A percentile compares a stretch with the other conserved stretches of the same genome.
These are phyloP conservation scores for Apiospora sp. DNA, from an alignment of 2,329 filamentous ascomycete species.

Conservation along the genomic window DNA sequence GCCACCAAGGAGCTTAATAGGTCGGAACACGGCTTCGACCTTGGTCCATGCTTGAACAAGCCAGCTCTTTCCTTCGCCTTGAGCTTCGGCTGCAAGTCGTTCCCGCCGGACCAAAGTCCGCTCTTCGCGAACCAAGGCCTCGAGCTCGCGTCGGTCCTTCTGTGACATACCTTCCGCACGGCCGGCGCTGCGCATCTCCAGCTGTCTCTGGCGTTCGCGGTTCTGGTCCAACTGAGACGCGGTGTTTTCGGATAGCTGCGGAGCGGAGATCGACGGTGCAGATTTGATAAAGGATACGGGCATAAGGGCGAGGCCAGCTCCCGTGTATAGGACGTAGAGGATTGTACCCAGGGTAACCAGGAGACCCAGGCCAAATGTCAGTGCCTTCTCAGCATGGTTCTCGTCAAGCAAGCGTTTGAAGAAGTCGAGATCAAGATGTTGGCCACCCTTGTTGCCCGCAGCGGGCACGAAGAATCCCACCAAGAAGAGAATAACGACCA, in stretches of 20 bases:
- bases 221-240: constrained; percentile 85
- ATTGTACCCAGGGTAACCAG: constrained; percentile 86
- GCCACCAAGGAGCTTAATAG: constrained; percentile 87
- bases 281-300: constrained; percentile 93
- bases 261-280: constrained; percentile 84
- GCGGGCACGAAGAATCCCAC: constrained; percentile 94
- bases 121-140: constrained; percentile 87
- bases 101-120: constrained; percentile 90
- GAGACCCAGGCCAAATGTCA: constrained; percentile 90
- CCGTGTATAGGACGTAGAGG: constrained; percentile 89
- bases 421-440: constrained; percentile 85
- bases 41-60: constrained; percentile 82
- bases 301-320: constrained; percentile 85
- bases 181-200: constrained; percentile 85
- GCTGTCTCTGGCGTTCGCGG: constrained; percentile 87
- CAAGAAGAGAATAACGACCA: constrained; percentile 85
- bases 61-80: constrained; percentile 77
- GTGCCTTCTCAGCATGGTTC: constrained; percentile 90
- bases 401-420: constrained; percentile 85
- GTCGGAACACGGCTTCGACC: constrained; percentile 81
- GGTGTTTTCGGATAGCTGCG: constrained; percentile 78
- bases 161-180: constrained; percentile 77
- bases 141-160: constrained; percentile 89
- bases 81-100: constrained; percentile 82
- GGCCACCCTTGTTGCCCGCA: constrained; percentile 69